Conservation (phyloP, 2,329 filamentous ascomycete species). For the Eutypella sp. region DNA sequence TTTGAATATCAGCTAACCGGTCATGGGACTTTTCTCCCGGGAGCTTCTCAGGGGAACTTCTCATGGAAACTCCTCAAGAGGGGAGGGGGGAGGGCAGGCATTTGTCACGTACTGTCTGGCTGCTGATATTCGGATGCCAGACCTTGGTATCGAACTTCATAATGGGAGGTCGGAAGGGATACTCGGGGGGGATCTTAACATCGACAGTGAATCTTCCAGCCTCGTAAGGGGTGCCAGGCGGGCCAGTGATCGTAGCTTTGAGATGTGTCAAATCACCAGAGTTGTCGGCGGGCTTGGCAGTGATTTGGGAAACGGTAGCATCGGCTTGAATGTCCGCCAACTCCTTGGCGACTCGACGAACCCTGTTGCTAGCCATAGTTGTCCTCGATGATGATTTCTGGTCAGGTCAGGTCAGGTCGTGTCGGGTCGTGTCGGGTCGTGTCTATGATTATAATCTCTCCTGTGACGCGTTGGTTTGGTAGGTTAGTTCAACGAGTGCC, state of each 20-base stretch:
- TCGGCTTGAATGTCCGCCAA: slow-evolving; percentile 71
- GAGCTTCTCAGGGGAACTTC: no score
- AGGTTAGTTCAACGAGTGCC: no score
- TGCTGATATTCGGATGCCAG: slow-evolving; percentile 97
- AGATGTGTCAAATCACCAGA: slow-evolving; percentile 71
- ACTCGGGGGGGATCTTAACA: slow-evolving; percentile 80
- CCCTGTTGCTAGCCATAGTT: slow-evolving; percentile 46
- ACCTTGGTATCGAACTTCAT: slow-evolving; percentile 93
- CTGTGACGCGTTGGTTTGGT: no score
- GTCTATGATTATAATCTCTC: no score
- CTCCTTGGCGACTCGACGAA: slow-evolving; percentile 68
- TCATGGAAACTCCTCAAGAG: background rate
- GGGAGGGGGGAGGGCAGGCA: background rate
- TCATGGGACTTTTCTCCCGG: no score
- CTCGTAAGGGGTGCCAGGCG: slow-evolving; percentile 89
- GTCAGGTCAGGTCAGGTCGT: background rate
- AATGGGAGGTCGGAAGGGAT: slow-evolving; percentile 85
- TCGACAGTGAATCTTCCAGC: slow-evolving; percentile 79
- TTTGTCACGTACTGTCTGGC: slow-evolving; percentile 66
- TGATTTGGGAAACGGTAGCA: slow-evolving; percentile 64
- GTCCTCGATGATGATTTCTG: slow-evolving; percentile 6
- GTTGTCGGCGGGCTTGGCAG: slow-evolving; percentile 58
- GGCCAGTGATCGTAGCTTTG: slow-evolving; percentile 76
- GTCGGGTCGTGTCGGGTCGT: background rate
- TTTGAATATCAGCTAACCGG: background rate